These are phyloP conservation scores for Lactarius pseudohatsudake DNA, from an alignment of 768 basidiomycete species.

Conservation along the genomic window DNA sequence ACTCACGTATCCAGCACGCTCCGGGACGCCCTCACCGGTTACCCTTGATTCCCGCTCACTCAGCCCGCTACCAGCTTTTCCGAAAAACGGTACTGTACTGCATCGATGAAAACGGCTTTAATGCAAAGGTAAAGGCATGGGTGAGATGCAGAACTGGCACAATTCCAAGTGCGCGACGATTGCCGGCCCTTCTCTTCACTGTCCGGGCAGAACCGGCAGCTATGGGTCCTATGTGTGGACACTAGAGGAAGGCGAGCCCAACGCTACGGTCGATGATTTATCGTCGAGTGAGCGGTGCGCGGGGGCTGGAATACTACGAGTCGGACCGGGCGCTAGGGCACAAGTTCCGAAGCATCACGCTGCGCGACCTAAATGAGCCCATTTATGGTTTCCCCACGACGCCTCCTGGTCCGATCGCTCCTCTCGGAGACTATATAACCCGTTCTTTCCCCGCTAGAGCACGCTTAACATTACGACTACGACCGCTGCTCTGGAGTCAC, in stretches of 20 bases:
- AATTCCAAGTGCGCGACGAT: conserved; percentile 33
- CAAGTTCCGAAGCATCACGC: conserved; percentile 61
- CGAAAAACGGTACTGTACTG: no score
- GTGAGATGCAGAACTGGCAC: no score
- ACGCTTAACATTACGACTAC: no score
- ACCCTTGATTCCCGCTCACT: no score
- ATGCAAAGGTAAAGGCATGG: no score
- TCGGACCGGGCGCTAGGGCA: conserved; percentile 70
- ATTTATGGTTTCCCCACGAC: conserved; percentile 3
- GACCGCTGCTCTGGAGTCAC: no score
- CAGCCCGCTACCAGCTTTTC: no score
- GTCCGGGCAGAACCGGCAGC: conserved; percentile 48
- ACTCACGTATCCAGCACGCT: no score
- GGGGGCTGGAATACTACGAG: conserved; percentile 67
- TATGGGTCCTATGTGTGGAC: conserved; percentile 29
- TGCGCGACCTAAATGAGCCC: conserved; percentile 42
- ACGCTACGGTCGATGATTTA: conserved; percentile 57
- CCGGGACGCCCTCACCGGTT: no score
- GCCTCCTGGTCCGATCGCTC: background rate
- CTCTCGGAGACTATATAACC: conserved; percentile 17
- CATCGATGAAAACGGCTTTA: no score
- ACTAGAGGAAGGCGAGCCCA: conserved; percentile 33
- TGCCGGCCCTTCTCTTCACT: conserved; percentile 52
- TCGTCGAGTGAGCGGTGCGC: conserved; percentile 37
- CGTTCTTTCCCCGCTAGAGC: background rate